A percentile compares a stretch with the other conserved stretches of the same genome.
Conservation (phyloP, 352 stramenopile species). For the Phytopythium cucurbitacearum region DNA sequence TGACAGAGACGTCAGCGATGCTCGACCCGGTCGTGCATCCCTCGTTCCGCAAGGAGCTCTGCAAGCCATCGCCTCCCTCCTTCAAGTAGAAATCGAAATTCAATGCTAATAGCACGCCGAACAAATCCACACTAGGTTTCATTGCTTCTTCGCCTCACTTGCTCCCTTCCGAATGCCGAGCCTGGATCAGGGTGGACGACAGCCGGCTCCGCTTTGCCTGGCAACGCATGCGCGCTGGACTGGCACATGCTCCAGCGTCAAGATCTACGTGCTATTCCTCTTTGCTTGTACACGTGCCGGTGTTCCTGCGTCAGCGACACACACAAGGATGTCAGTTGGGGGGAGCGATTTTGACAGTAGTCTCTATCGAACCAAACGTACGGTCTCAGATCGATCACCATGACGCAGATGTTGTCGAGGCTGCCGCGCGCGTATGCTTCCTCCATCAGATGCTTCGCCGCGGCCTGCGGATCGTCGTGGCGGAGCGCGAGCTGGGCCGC, state of each 20-base stretch:
- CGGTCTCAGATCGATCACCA: constrained; percentile 87
- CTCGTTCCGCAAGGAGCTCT: constrained; percentile 60
- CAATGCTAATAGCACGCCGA: too few species aligned
- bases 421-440: constrained; percentile 81
- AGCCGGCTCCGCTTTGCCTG: too few species aligned
- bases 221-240: neutral
- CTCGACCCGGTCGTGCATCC: constrained; percentile 41
- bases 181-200: too few species aligned
- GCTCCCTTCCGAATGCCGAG: too few species aligned
- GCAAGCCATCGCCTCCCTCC: constrained; percentile 37
- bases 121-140: neutral
- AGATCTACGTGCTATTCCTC: constrained; percentile 1
- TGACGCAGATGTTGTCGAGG: constrained; percentile 90
- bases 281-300: constrained; percentile 1
- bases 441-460: constrained; percentile 79
- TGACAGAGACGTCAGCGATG: constrained; percentile 46
- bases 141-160: too few species aligned
- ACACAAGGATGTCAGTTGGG: neutral
- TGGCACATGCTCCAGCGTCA: neutral
- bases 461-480: constrained; percentile 61
- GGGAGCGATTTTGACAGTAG: too few species aligned
- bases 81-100: constrained; percentile 33
- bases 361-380: constrained; percentile 13
- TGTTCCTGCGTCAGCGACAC: neutral
- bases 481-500: constrained; percentile 68